Percentiles rank a stretch among this genome's conserved stretches.
These are phyloP conservation scores for Laburnicola sp. DNA, from an alignment of 2,329 filamentous ascomycete species.

Conservation along the genomic window DNA sequence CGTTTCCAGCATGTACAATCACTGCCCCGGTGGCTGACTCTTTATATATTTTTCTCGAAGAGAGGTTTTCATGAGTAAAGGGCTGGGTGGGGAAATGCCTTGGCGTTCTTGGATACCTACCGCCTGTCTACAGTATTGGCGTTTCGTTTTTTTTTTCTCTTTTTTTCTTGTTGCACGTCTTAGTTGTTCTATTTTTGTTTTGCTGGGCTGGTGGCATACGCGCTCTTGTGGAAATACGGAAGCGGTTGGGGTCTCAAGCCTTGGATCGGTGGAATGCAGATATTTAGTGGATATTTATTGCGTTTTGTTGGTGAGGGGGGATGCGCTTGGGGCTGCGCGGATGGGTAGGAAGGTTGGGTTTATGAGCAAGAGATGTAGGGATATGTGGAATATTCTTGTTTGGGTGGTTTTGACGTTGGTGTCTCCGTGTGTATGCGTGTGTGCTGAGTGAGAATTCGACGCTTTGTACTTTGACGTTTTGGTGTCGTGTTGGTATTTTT, in stretches of 20 bases:
- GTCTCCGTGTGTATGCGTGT: not conserved
- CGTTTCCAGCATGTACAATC: slow-evolving; percentile 8
- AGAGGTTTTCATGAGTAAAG: not conserved
- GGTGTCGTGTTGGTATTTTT: not conserved
- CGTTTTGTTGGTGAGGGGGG: not conserved
- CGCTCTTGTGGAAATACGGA: too few species aligned
- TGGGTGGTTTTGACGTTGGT: not conserved
- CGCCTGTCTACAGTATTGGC: not conserved
- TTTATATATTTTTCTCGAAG: slow-evolving; percentile 3
- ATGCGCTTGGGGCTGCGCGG: not conserved
- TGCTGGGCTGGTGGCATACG: not conserved
- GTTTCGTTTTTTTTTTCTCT: not conserved
- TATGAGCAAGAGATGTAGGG: too few species aligned
- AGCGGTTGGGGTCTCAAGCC: too few species aligned
- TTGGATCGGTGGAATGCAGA: too few species aligned
- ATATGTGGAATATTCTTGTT: not conserved
- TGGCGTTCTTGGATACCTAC: not conserved
- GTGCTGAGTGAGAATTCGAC: not conserved
- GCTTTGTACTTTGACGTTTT: not conserved
- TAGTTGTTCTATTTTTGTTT: not conserved
- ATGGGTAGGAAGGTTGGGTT: too few species aligned
- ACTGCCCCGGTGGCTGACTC: slow-evolving; percentile 14
- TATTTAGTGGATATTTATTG: not conserved
- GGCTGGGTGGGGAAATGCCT: not conserved
- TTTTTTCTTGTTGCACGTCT: not conserved